Base-by-base conservation (phyloP, 1,139 yeast genomes). In the Candida pseudoviswanathii region DNA sequence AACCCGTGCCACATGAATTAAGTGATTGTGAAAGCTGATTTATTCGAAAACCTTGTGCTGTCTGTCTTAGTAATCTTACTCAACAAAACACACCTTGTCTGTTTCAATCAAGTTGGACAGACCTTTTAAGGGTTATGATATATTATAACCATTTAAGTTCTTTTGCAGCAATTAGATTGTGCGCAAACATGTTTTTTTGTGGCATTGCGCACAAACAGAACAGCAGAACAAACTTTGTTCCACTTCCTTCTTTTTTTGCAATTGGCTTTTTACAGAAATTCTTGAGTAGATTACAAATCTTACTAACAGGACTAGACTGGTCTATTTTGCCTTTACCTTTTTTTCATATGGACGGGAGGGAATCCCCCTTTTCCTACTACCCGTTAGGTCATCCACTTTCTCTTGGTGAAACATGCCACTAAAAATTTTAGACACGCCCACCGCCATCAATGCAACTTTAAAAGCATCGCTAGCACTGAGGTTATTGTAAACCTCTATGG, bases 111-210 rank as follows among this genome's bases (percentile, higher is more conserved):
- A 29, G 7, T 29, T 29, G 8, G 21, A 3, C 3, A 16, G 26
- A 36, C 5, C 10, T 36, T 36, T 22, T 9, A n/a, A n/a, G 6
- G 10, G 41, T 25, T 37, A 37, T 37, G 41, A 37, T 37, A 7
- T 25, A 21, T 25, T 11, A 37, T n/a, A 7, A 3, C 2, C 11
- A n/a, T 41, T 41, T 41, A 21, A 41, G 34, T 22, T 10, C 3
- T 41, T 41, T 41, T 30, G 43, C 43, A 41, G 43, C 37, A 41
- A 41, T 41, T 31, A 16, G 22, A 3, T 8, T 41, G 27, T 24
- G 43, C 43, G 26, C 4, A 16, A 41, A 30, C 16, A 21, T 34
- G 30, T 40, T 8, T 6, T 30, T 30, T 31, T 41, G 9, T 26
- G 8, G 27, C 16, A 5, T 37, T 22, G 22, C 24, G 11, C 34